A percentile compares a stretch with the other conserved stretches of the same genome.
Evolutionary conservation across 2,329 filamentous ascomycete species (phyloP).

Genomic region (Chrysosporium keratinophilum): DNA sequence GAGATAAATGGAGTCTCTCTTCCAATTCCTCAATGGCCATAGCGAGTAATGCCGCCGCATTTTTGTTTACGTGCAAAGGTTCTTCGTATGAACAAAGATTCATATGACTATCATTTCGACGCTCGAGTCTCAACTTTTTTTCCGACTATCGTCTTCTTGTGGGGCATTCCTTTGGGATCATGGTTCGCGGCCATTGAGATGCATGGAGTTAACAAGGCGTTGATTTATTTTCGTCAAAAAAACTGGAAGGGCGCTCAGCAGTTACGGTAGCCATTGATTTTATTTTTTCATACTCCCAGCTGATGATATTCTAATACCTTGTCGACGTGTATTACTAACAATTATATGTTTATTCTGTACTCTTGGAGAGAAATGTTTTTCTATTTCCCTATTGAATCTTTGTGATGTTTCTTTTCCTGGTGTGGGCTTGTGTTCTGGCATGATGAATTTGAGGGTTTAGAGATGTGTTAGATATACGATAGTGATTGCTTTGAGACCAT

Average conservation of each 20-base stretch:
- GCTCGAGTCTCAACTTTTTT: not conserved
- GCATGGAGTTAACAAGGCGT: not conserved
- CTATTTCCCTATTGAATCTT: not conserved
- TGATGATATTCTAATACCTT: slow-evolving; percentile 3
- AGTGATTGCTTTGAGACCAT: not conserved
- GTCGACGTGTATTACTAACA: slow-evolving; percentile 8
- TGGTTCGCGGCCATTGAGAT: not conserved
- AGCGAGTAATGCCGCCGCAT: not conserved
- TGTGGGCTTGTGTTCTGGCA: too few species aligned
- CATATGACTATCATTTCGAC: not conserved
- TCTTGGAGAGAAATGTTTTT: not conserved
- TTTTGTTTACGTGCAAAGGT: not conserved
- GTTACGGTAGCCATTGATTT: not conserved
- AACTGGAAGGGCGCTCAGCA: too few species aligned
- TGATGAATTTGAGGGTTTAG: too few species aligned
- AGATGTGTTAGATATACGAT: not conserved
- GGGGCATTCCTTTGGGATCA: not conserved
- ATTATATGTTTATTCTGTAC: not conserved
- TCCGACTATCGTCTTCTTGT: not conserved
- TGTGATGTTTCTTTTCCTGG: not conserved
- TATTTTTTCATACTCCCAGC: not conserved
- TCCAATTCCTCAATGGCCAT: not conserved
- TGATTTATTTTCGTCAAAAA: not conserved
- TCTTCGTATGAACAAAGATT: not conserved
- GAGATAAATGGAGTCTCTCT: not conserved